Conservation (phyloP, 192 early-diverging fungal species). For the Mortierella alpina region DNA sequence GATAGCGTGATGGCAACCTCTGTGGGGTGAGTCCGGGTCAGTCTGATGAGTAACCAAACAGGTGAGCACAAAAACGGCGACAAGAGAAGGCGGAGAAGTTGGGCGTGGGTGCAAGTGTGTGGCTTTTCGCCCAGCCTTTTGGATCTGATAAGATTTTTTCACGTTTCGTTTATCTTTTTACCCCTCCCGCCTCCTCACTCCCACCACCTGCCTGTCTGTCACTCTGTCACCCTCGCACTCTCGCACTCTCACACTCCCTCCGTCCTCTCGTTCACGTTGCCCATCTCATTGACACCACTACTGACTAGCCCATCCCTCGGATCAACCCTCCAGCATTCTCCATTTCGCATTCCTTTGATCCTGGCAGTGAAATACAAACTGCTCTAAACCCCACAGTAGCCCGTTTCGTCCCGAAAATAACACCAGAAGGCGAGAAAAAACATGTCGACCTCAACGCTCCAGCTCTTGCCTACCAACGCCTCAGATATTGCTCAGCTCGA, state of each 20-base stretch:
- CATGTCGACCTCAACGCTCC: constrained; percentile 49
- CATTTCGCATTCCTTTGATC: not conserved
- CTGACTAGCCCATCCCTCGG: constrained; percentile 5
- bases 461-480: constrained; percentile 31
- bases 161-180: constrained; percentile 7
- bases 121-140: constrained; percentile 1
- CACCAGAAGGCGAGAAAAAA: not conserved
- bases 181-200: not conserved
- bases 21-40: too few species aligned
- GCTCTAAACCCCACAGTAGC: not conserved
- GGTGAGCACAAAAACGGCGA: not conserved
- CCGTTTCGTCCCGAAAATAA: not conserved
- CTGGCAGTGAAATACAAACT: not conserved
- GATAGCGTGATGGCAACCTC: too few species aligned
- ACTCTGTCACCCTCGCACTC: not conserved
- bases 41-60: too few species aligned
- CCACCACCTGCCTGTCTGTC: not conserved
- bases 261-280: constrained; percentile 12
- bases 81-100: not conserved
- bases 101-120: constrained; percentile 10
- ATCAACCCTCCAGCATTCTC: constrained; percentile 1
- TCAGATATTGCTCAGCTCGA: constrained; percentile 46
- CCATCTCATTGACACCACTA: not conserved
- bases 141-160: constrained; percentile 49
- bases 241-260: not conserved